phyloP scores from a whole-genome alignment of 805 yeast species.

The Yamadazyma ubonensis region DNA sequence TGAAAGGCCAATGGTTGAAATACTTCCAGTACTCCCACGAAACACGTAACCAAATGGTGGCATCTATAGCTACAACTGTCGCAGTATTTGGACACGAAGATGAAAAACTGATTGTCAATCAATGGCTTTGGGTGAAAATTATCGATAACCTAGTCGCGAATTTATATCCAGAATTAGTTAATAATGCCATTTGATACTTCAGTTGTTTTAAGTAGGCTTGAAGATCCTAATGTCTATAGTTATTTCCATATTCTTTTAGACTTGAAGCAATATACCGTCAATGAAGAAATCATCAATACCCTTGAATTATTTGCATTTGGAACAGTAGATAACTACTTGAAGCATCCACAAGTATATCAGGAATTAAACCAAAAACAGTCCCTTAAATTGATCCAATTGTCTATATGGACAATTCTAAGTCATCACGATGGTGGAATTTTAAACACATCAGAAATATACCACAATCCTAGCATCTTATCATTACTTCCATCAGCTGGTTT shows the following conservation, averaged over 20 bases:
- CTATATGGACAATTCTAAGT: slow-evolving; percentile 21
- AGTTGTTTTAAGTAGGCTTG: neutral
- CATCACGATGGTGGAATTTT: slow-evolving; percentile 12
- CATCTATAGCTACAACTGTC: slow-evolving; percentile 14
- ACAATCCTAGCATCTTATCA: slow-evolving; percentile 1
- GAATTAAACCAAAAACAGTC: slow-evolving; percentile 15
- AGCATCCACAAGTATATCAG: slow-evolving; percentile 18
- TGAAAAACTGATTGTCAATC: neutral
- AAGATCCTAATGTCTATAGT: neutral
- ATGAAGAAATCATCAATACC: slow-evolving; percentile 1
- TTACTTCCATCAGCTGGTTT: neutral
- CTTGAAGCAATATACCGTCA: neutral
- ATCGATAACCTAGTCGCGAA: slow-evolving; percentile 22
- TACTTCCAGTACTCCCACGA: slow-evolving; percentile 18
- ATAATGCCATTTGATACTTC: neutral
- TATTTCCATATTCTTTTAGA: slow-evolving; percentile 2
- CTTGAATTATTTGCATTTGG: slow-evolving; percentile 43
- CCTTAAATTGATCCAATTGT: slow-evolving; percentile 28
- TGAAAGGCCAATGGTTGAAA: neutral
- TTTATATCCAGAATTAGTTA: slow-evolving; percentile 22
- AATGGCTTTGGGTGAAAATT: slow-evolving; percentile 15
- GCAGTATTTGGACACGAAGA: slow-evolving; percentile 1
- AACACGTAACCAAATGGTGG: slow-evolving; percentile 16
- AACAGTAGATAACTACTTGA: slow-evolving; percentile 22
- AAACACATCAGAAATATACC: slow-evolving; percentile 16